Evolutionary conservation across 2,329 filamentous ascomycete genomes (phyloP).

Genomic region (Allantophomopsis lycopodina): DNA sequence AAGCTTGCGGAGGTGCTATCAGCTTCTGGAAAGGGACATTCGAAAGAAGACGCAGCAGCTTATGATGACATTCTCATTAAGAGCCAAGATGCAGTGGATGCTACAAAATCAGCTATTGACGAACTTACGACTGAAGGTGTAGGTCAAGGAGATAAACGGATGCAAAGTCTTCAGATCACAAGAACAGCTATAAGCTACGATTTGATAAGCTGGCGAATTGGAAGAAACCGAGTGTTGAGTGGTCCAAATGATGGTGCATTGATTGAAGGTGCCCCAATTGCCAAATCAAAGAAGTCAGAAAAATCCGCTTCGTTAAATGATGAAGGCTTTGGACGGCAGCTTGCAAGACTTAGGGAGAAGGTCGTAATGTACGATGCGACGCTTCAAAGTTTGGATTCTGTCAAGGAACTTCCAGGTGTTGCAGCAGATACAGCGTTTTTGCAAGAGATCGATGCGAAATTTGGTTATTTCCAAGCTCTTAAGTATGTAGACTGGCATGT

Average conservation of each 20-base stretch:
- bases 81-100: conserved; percentile 88
- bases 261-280: conserved; percentile 30
- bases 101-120: conserved; percentile 84
- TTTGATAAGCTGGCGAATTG: conserved; percentile 88
- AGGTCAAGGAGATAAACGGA: conserved; percentile 67
- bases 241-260: conserved; percentile 68
- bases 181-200: conserved; percentile 89
- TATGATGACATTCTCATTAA: conserved; percentile 86
- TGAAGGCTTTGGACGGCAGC: conserved; percentile 59
- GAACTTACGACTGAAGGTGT: conserved; percentile 76
- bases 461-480: conserved; percentile 74
- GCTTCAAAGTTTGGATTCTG: conserved; percentile 77
- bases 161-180: conserved; percentile 88
- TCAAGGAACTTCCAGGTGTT: conserved; percentile 81
- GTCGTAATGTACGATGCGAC: conserved; percentile 85
- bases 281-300: conserved; percentile 36
- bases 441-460: conserved; percentile 63
- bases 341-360: conserved; percentile 73
- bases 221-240: conserved; percentile 78
- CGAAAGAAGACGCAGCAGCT: conserved; percentile 62
- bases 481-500: conserved; percentile 41
- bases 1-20: conserved; percentile 33
- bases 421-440: conserved; percentile 70
- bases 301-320: conserved; percentile 32
- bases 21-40: conserved; percentile 27